Evolutionary conservation across 306 rosid genomes (phyloP), one percentile per base, ranked within the genome.

Genomic region (Calophaca sinica): DNA sequence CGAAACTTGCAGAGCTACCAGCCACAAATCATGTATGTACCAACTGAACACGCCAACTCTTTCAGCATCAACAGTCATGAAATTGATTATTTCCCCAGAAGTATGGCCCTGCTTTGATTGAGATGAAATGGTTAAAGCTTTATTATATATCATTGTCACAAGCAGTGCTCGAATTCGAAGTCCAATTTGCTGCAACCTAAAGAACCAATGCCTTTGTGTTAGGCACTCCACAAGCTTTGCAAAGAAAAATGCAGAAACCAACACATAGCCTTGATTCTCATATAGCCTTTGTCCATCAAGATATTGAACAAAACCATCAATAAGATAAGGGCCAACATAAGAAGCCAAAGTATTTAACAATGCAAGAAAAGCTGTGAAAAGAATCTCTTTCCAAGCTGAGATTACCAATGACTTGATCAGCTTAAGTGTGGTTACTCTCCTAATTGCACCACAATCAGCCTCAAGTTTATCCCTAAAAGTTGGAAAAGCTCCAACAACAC

Each of bases 61-160:
- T 70, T 84, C 88, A 3, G 89, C 92, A 57, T 86, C 92, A 59
- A 88, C 81, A 2, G 85, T 74, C 87, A 88, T 77, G 65, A 86
- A 66, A 71, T 86, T 88, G 74, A 85, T 70, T 72, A 85, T 85
- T 69, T 88, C 89, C 4, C 88, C 92, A 73, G 76, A 71, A 55
- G 84, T 84, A 39, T 79, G 76, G 10, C 80, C 74, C 14, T 86
- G 87, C 79, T 64, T 83, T 51, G 89, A 82, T 48, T 78, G 81
- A 68, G 83, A 62, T 0, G 87, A 86, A 71, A 86, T 82, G 9
- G 76, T 79, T 54, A 86, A 51, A 9, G 71, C 70, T 65, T 86
- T 86, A 9, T 54, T 72, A 57, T 86, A 86, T 48, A 84, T 79
- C 53, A 66, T 42, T 0, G 83, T 52, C 12, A 84, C 80, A 28